Conservation (phyloP, 345 rosid species). For the Salix arbutifolia region DNA sequence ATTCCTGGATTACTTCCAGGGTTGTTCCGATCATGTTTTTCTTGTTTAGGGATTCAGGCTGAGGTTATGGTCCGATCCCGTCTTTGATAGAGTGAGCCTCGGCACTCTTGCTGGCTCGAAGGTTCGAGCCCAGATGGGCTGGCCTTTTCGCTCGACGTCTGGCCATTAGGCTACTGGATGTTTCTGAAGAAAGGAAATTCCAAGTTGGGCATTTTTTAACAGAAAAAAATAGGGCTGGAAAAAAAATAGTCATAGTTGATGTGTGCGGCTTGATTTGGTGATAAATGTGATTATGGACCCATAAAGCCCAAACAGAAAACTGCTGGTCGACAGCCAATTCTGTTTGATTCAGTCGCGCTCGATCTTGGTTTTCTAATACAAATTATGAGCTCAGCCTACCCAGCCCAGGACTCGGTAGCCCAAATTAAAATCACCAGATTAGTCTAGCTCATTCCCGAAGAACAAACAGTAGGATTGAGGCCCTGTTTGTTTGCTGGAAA, state of each 20-base stretch:
- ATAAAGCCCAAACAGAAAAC: background rate
- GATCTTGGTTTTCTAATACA: background rate
- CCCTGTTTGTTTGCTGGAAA: no score
- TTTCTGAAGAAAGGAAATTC: no score
- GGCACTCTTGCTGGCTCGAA: background rate
- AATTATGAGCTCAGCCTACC: background rate
- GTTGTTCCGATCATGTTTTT: no score
- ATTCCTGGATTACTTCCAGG: no score
- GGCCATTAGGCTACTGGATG: background rate
- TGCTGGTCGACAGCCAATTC: background rate
- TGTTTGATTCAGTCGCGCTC: background rate
- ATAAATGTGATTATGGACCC: background rate
- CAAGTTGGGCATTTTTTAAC: no score
- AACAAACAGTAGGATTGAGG: background rate
- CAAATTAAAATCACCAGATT: no score
- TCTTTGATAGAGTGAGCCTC: background rate
- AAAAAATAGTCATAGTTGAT: rapidly evolving
- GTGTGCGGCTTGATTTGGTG: background rate
- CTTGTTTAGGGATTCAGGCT: no score
- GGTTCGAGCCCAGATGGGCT: background rate
- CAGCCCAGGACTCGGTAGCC: background rate
- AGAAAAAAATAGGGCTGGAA: no score
- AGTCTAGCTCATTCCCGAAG: background rate
- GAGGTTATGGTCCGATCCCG: background rate
- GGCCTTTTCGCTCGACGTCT: background rate